Evolutionary conservation across 805 yeast species (phyloP), one percentile per base, ranked within the genome.

Genomic region (Saturnispora saitoi): DNA sequence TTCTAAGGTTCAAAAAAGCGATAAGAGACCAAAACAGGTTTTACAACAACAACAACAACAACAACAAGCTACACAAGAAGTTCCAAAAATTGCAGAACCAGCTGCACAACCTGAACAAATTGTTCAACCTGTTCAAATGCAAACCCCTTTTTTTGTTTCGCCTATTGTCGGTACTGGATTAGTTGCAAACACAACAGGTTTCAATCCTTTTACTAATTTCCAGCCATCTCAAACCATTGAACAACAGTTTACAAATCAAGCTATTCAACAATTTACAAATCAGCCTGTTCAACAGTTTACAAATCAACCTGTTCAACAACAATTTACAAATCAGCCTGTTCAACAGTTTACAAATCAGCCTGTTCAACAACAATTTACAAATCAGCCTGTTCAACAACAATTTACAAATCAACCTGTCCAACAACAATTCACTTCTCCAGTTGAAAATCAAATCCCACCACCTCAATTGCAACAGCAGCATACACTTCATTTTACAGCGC

Each of bases 181-280:
- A 24, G 28, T 24, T 24, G 28, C 28, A 24, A 24, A 24, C 28
- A 24, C 28, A 24, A 24, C 28, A 24, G 28, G 28, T 2, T 53
- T 52, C 19, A 51, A 53, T 24, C 53, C 55, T 24, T 52, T 52
- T 38, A 32, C 48, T 9, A 51, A 52, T 42, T 46, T 47, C 37
- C 29, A 17, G 4, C 47, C 41, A 11, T 26, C 28, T 26, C 38
- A 34, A 34, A 19, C 28, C 8, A 19, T 28, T 36, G 28, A 37
- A 37, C 41, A 40, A 22, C 47, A 44, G 20, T 44, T 36, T 8
- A 44, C 47, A 20, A 38, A 36, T 29, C 47, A 34, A 22, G 14
- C 41, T 10, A 29, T 22, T 37, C 41, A 34, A 7, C 46, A 36
- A 3, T 20, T 29, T 5, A 34, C 32, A 15, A 29, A 31, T 4